A percentile compares a stretch with the other conserved stretches of the same genome.
Conservation (phyloP, 345 rosid species). For the Murraya koenigii region DNA sequence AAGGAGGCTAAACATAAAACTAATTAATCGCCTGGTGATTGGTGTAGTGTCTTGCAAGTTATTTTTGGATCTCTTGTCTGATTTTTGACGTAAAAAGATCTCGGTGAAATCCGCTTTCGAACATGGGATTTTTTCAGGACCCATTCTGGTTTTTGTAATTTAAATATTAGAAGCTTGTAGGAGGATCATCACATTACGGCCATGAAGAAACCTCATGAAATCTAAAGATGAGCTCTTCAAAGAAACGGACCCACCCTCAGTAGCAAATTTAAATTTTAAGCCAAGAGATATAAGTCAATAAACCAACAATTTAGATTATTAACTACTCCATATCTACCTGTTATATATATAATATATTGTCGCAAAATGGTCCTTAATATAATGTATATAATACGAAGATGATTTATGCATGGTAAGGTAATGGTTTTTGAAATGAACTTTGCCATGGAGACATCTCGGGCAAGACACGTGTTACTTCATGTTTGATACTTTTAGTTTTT, state of each 20-base stretch:
- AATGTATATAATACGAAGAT: background rate
- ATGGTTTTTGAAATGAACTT: constrained; percentile 12
- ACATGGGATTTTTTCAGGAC: background rate
- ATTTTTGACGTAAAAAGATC: background rate
- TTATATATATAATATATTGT: background rate
- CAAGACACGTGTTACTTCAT: constrained; percentile 12
- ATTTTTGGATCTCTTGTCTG: background rate
- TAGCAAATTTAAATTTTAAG: constrained; percentile 37
- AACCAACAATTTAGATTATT: constrained; percentile 31
- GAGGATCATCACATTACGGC: background rate
- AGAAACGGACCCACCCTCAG: constrained; percentile 34
- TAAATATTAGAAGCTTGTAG: background rate
- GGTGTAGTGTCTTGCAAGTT: background rate
- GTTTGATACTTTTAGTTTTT: background rate
- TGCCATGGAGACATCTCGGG: constrained; percentile 13
- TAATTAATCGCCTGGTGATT: background rate
- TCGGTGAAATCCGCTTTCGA: background rate
- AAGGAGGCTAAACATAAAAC: background rate
- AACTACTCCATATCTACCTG: constrained; percentile 22
- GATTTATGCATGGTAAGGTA: constrained; percentile 4
- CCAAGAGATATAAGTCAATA: constrained; percentile 37
- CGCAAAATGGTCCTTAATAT: background rate
- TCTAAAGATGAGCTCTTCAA: constrained; percentile 2
- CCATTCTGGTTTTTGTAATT: background rate
- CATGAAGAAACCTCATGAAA: constrained; percentile 3